phyloP scores from a whole-genome alignment of 2,329 filamentous ascomycete species.

The Sporothrix sp. region DNA sequence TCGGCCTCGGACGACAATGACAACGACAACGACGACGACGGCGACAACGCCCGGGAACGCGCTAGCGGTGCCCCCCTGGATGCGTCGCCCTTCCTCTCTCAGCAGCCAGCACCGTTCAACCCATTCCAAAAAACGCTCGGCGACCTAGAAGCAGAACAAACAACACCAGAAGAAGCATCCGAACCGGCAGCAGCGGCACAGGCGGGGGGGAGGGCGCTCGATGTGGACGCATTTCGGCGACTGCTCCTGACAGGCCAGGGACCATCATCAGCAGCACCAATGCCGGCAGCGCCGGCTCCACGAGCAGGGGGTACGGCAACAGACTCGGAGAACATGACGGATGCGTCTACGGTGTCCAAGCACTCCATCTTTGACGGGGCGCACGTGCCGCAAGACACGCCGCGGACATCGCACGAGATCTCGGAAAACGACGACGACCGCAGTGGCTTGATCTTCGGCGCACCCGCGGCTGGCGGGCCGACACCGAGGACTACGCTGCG shows the following conservation, averaged over 20 bases:
- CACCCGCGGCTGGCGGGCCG: background rate
- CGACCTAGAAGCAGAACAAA: constrained; percentile 34
- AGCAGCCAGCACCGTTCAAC: constrained; percentile 31
- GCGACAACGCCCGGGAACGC: background rate
- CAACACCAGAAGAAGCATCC: constrained; percentile 17
- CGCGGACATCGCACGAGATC: constrained; percentile 49
- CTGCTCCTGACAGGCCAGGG: constrained; percentile 62
- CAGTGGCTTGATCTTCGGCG: constrained; percentile 24
- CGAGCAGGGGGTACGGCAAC: constrained; percentile 19
- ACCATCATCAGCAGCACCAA: constrained; percentile 28
- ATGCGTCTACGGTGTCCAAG: constrained; percentile 48
- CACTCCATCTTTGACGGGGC: constrained; percentile 46
- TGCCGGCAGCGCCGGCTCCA: constrained; percentile 20
- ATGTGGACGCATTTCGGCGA: constrained; percentile 70
- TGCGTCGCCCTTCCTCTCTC: constrained; percentile 16
- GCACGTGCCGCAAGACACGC: constrained; percentile 34
- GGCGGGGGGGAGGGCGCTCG: constrained; percentile 44
- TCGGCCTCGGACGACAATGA: constrained; percentile 17
- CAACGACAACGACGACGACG: constrained; percentile 27
- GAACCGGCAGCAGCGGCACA: constrained; percentile 20
- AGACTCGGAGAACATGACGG: constrained; percentile 45
- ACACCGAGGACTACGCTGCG: constrained; percentile 23
- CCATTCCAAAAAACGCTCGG: constrained; percentile 48
- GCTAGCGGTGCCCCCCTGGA: background rate
- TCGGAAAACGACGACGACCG: constrained; percentile 41